Base-by-base conservation (phyloP, 1,284 basidiomycete genomes). In the Malassezia sp. region DNA sequence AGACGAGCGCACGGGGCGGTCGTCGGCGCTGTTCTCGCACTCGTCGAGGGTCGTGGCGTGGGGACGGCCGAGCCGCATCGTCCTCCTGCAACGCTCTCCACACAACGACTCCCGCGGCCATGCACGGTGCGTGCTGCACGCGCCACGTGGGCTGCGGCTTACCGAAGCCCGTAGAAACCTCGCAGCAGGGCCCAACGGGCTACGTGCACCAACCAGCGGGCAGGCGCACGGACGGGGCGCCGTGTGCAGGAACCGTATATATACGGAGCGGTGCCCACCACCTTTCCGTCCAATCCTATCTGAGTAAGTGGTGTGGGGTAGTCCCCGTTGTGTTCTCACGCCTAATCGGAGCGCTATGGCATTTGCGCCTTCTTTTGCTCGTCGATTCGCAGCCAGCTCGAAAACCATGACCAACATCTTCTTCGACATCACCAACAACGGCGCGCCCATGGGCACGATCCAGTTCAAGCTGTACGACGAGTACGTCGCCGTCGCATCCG, bases 381-480 rank as follows among this genome's bases (percentile, higher is more conserved):
- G 61, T 40, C 56, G 49, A 42, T 66, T 66, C 40, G 49, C 58
- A 40, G 61, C 61, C 37, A 49, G 61, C 27, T 53, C 58, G 29
- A 45, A 49, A 53, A 63, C 53, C 57, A 69, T 67, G 66, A 62
- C 64, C 47, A 75, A 80, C 29, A 82, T 81, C 53, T 77, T 91
- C 18, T 73, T 88, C 33, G 77, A 80, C 18, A 79, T 89, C 37
- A 77, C 78, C 38, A 77, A 74, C 54, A 65, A 71, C 53, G 71
- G 73, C 45, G 60, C 67, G 33, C 61, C 62, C 17, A 36, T 67
- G 29, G 55, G 67, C 55, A 47, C 74, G 54, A 60, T 69, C 54
- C 50, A 40, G 27, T 61, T 61, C 57, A 59, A 61, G 56, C 52
- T 61, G 27, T 60, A 54, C 39, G 58, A 60, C 52, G 58, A 60